Conservation (phyloP, 345 rosid species). For the Combretum micranthum region DNA sequence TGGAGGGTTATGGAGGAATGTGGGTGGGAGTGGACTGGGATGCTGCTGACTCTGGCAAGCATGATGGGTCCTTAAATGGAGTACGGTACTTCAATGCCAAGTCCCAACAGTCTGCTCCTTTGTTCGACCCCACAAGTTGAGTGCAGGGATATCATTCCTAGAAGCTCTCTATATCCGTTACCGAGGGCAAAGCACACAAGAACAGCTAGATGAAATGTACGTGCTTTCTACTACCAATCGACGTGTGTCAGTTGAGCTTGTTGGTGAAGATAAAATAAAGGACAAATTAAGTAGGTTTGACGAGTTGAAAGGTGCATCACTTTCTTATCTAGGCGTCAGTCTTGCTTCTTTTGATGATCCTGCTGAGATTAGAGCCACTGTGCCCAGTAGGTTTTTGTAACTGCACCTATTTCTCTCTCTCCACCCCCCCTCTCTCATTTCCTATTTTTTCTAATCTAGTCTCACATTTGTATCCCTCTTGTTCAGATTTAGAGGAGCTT, state of each 20-base stretch:
- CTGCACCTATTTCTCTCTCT: background rate
- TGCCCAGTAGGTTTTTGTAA: constrained; percentile 52
- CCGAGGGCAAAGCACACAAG: constrained; percentile 43
- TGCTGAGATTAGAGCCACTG: constrained; percentile 28
- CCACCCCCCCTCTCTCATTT: background rate
- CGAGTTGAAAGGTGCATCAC: constrained; percentile 62
- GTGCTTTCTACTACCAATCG: constrained; percentile 75
- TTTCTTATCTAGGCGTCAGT: constrained; percentile 68
- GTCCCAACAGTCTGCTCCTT: constrained; percentile 55
- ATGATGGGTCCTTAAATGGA: constrained; percentile 69
- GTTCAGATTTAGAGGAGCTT: constrained; percentile 63
- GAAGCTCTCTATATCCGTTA: constrained; percentile 73
- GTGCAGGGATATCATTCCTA: constrained; percentile 52
- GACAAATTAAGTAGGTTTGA: constrained; percentile 75
- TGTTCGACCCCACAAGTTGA: constrained; percentile 56
- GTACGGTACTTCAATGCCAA: constrained; percentile 60
- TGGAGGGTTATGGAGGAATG: constrained; percentile 53
- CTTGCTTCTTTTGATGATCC: constrained; percentile 40
- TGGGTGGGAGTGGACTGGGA: constrained; percentile 97
- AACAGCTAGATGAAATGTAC: constrained; percentile 94
- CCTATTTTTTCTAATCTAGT: background rate
- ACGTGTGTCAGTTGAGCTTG: constrained; percentile 63
- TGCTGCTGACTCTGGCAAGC: constrained; percentile 61
- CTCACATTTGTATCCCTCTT: background rate
- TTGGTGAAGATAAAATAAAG: constrained; percentile 74